A percentile compares a stretch with the other conserved stretches of the same genome.
These are phyloP conservation scores for Poa annua DNA, from an alignment of 176 grass and related monocot species.

Conservation along the genomic window DNA sequence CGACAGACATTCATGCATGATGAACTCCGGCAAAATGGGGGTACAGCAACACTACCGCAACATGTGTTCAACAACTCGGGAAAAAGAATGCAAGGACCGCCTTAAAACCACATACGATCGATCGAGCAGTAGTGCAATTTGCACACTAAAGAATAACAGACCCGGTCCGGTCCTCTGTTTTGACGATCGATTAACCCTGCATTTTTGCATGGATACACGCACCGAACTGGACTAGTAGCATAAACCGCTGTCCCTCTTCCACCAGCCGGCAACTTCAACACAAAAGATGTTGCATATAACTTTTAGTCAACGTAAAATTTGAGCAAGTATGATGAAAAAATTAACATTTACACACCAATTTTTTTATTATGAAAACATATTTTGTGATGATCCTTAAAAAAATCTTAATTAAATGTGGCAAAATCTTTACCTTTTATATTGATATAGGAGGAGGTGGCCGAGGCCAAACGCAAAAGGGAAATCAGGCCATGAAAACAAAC, in stretches of 20 bases:
- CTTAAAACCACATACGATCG: not conserved
- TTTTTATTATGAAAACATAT: too few species aligned
- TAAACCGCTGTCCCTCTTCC: not conserved
- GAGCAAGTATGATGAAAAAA: too few species aligned
- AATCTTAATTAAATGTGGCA: too few species aligned
- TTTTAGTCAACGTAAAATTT: too few species aligned
- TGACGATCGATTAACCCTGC: not conserved
- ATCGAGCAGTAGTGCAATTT: not conserved
- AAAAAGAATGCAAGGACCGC: not conserved
- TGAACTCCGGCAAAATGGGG: not conserved
- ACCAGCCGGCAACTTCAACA: not conserved
- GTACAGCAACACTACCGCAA: not conserved
- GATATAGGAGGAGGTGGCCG: too few species aligned
- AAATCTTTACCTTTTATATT: too few species aligned
- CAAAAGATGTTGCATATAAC: too few species aligned
- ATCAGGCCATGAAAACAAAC: too few species aligned
- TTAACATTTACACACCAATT: too few species aligned
- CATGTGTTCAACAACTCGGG: not conserved
- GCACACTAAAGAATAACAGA: not conserved
- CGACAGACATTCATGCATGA: not conserved
- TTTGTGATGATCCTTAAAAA: too few species aligned
- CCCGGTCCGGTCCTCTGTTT: conserved; percentile 12
- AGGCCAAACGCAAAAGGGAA: too few species aligned
- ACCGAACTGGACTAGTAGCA: not conserved
- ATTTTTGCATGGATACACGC: not conserved